Evolutionary conservation across 805 yeast genomes (phyloP).

Genomic region (Candida endomychidarum): DNA sequence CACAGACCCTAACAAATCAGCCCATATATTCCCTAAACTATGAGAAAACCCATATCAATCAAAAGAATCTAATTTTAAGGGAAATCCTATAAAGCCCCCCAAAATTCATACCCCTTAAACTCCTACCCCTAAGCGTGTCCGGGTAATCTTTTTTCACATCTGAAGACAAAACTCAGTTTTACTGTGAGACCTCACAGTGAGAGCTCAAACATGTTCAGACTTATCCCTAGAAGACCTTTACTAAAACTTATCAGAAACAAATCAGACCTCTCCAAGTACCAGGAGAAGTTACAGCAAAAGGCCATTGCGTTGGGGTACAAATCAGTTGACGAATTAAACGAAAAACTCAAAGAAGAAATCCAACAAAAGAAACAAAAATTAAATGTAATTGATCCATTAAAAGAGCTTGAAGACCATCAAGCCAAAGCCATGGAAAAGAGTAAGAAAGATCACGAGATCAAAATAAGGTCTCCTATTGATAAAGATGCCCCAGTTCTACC

Average conservation of each 20-base stretch:
- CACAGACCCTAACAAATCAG: too few species aligned
- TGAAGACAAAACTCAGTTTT: too few species aligned
- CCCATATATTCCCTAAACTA: too few species aligned
- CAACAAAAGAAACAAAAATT: constrained; percentile 55
- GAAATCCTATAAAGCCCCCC: too few species aligned
- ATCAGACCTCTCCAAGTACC: constrained; percentile 21
- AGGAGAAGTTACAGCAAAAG: constrained; percentile 32
- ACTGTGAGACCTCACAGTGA: too few species aligned
- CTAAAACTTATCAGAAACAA: background rate
- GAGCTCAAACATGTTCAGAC: constrained; percentile 1
- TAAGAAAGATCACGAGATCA: constrained; percentile 25
- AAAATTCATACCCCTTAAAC: too few species aligned
- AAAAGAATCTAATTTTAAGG: too few species aligned
- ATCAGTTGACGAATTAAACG: constrained; percentile 59
- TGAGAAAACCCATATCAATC: too few species aligned
- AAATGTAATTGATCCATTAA: constrained; percentile 65
- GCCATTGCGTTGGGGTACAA: constrained; percentile 36
- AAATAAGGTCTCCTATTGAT: constrained; percentile 35
- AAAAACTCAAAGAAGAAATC: constrained; percentile 60
- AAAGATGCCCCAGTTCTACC: constrained; percentile 45
- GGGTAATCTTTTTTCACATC: too few species aligned
- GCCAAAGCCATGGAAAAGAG: constrained; percentile 26
- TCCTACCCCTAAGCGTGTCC: too few species aligned
- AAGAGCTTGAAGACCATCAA: constrained; percentile 57
- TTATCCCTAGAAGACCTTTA: background rate